These are phyloP conservation scores for Trametes sanguinea DNA, from an alignment of 768 basidiomycete species.

Conservation along the genomic window DNA sequence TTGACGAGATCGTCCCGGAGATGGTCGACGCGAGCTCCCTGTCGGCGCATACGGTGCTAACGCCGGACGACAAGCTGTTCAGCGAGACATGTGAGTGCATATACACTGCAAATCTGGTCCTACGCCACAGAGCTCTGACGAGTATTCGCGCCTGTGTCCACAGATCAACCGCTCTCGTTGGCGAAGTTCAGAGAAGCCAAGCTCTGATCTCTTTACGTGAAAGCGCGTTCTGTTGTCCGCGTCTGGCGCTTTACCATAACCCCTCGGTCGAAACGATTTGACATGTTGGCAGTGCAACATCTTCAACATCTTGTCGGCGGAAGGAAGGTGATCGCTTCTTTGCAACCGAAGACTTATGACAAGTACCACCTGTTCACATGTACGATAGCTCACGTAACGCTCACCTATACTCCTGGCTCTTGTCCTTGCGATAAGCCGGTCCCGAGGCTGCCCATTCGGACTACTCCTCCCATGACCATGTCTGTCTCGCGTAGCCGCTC, in stretches of 20 bases:
- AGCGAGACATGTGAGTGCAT: slow-evolving; percentile 71
- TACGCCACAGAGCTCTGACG: not conserved
- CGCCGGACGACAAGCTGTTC: slow-evolving; percentile 72
- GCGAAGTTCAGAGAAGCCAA: slow-evolving; percentile 20
- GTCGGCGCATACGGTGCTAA: slow-evolving; percentile 57
- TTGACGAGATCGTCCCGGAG: slow-evolving; percentile 75
- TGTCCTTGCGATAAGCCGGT: too few species aligned
- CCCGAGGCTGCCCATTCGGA: too few species aligned
- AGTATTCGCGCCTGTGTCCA: too few species aligned
- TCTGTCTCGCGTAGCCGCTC: too few species aligned
- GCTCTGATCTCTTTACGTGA: slow-evolving; percentile 8
- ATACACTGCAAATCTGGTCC: not conserved
- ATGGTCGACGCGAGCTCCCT: slow-evolving; percentile 87
- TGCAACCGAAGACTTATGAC: too few species aligned
- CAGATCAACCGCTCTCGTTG: not conserved
- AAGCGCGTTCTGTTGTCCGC: not conserved
- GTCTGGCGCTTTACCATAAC: too few species aligned
- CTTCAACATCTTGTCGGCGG: too few species aligned
- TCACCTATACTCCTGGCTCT: too few species aligned
- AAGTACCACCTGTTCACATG: too few species aligned
- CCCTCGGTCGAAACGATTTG: not conserved
- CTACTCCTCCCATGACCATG: too few species aligned
- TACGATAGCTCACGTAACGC: too few species aligned
- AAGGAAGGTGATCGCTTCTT: too few species aligned
- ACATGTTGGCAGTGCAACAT: not conserved